Conservation (phyloP, 768 basidiomycete genomes). For the Gyrodon lividus region DNA sequence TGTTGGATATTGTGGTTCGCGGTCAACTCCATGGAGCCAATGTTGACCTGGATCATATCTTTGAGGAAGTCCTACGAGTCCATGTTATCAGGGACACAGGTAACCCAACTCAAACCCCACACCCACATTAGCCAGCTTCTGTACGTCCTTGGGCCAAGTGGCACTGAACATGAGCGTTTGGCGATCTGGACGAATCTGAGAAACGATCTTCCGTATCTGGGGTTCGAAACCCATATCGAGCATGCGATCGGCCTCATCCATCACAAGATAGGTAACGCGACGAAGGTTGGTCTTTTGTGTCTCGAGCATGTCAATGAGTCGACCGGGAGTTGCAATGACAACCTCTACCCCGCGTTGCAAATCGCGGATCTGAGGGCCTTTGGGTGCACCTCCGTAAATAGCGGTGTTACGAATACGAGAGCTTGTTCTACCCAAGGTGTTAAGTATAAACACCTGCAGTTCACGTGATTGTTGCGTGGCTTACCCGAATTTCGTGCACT, state of each 20-base stretch:
- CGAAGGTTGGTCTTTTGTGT: constrained; percentile 94
- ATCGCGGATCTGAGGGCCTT: constrained; percentile 98
- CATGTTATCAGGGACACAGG: constrained; percentile 1
- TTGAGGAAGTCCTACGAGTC: constrained; percentile 79
- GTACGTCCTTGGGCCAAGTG: constrained; percentile 99
- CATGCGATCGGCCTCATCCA: constrained; percentile 99
- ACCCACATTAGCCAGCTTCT: constrained; percentile 86
- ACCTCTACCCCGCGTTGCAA: constrained; percentile 96
- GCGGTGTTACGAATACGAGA: constrained; percentile 98
- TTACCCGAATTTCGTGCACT: constrained; percentile 97
- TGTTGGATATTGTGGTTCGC: constrained; percentile 98
- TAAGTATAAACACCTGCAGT: constrained; percentile 1
- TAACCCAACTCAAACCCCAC: neutral
- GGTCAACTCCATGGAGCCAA: constrained; percentile 97
- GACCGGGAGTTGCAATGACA: constrained; percentile 99
- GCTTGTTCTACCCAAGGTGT: constrained; percentile 53
- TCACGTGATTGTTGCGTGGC: constrained; percentile 17
- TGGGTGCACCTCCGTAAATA: constrained; percentile 98
- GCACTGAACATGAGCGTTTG: constrained; percentile 99
- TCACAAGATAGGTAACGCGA: constrained; percentile 94
- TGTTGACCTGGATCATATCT: constrained; percentile 98
- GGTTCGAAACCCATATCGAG: constrained; percentile 99
- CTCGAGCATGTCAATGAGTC: constrained; percentile 99
- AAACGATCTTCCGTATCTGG: constrained; percentile 96
- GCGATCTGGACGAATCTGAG: constrained; percentile 96